Conservation (phyloP, 441 rosid genomes). For the Gossypium gossypioides region DNA sequence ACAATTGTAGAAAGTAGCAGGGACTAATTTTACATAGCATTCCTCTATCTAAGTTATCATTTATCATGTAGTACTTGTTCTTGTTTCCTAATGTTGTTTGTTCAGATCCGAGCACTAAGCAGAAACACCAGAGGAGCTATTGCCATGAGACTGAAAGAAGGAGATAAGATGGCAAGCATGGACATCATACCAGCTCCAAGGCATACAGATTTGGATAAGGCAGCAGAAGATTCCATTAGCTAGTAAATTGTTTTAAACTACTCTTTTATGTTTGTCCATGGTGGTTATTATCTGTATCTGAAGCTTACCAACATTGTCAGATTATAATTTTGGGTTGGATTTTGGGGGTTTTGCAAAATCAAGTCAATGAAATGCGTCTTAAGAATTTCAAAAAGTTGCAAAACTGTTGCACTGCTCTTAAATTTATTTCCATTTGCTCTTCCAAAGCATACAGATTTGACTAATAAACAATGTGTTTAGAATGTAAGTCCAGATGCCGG, state of each 20-base stretch:
- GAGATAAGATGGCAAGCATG: slow-evolving; percentile 85
- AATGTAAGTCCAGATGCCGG: neutral
- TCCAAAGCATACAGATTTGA: neutral
- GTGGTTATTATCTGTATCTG: neutral
- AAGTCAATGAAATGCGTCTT: neutral
- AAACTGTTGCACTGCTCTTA: neutral
- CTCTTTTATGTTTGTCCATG: neutral
- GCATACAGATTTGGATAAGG: slow-evolving; percentile 41
- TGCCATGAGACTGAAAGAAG: slow-evolving; percentile 76
- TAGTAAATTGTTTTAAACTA: slow-evolving; percentile 32
- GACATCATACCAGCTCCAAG: slow-evolving; percentile 68
- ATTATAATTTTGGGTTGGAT: neutral
- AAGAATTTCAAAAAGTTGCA: neutral
- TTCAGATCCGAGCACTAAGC: slow-evolving; percentile 71
- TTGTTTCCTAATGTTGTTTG: slow-evolving; percentile 18
- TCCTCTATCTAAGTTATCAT: neutral
- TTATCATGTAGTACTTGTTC: slow-evolving; percentile 4
- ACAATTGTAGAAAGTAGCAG: neutral
- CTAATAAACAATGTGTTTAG: neutral
- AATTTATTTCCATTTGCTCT: neutral
- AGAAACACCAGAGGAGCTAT: slow-evolving; percentile 81
- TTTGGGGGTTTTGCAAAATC: neutral
- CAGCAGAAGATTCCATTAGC: slow-evolving; percentile 30
- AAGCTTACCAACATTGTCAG: neutral
- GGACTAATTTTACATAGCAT: neutral